phyloP scores from a whole-genome alignment of 208 protist genomes.

The Acanthamoeba sp. region DNA sequence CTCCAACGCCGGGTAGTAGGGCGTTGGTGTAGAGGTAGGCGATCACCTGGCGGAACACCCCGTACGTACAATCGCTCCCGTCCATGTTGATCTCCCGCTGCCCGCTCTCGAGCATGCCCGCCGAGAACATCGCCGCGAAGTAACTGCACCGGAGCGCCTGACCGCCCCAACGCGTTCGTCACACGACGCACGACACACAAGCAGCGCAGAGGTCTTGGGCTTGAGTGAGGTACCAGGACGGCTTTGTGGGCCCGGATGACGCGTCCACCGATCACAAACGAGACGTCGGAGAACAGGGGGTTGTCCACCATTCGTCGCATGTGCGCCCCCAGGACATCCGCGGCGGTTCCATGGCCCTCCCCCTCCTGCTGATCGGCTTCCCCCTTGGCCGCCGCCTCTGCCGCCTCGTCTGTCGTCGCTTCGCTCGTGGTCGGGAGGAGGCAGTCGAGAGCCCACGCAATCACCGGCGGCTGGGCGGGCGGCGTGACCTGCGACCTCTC shows the following conservation, averaged over 20 bases:
- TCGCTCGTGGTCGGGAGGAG: not conserved
- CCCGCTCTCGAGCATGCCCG: not conserved
- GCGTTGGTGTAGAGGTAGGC: conserved; percentile 23
- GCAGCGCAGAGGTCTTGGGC: no score
- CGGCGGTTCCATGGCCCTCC: not conserved
- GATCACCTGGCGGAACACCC: not conserved
- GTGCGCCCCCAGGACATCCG: not conserved
- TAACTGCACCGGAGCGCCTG: conserved; percentile 2
- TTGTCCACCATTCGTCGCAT: not conserved
- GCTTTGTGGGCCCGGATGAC: not conserved
- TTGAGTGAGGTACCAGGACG: not conserved
- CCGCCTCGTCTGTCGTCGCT: not conserved
- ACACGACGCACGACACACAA: not conserved
- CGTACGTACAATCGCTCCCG: not conserved
- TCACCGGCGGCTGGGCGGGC: not conserved
- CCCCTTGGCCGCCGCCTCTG: not conserved
- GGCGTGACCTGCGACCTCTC: no score
- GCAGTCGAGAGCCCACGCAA: not conserved
- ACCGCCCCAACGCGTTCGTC: no score
- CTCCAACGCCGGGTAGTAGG: not conserved
- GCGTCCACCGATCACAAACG: not conserved
- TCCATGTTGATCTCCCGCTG: conserved; percentile 14
- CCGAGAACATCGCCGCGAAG: conserved; percentile 21
- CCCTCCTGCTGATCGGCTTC: not conserved
- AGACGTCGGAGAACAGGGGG: conserved; percentile 12